Evolutionary conservation across 2,329 filamentous ascomycete species (phyloP).

Genomic region (Arachnomyces sp.): DNA sequence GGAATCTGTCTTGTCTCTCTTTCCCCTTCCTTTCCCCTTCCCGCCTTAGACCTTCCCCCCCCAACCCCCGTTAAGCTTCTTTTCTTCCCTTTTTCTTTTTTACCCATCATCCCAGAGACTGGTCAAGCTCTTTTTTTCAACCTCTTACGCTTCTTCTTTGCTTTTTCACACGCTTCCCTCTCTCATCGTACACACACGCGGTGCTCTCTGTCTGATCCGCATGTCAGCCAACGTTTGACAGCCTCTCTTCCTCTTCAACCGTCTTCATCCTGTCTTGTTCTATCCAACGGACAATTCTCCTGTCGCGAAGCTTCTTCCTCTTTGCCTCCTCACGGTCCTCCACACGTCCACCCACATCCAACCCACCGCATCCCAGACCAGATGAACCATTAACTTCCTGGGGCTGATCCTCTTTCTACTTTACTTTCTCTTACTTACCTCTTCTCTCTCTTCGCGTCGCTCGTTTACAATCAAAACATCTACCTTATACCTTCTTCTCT

Average conservation of each 20-base stretch:
- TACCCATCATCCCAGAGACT: background rate
- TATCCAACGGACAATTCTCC: too few relatives aligned
- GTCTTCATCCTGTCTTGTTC: too few relatives aligned
- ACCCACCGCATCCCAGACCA: conserved; percentile 1
- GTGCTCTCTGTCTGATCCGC: too few relatives aligned
- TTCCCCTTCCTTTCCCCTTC: background rate
- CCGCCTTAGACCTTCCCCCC: background rate
- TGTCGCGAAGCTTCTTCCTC: too few relatives aligned
- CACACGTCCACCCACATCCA: conserved; percentile 9
- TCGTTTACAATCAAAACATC: background rate
- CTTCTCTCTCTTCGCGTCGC: background rate
- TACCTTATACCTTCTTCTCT: too few relatives aligned
- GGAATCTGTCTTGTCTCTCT: background rate
- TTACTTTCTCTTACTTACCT: background rate
- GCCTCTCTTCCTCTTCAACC: conserved; percentile 3
- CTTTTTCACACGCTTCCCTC: too few relatives aligned
- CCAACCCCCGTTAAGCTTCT: background rate
- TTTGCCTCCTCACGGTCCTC: too few relatives aligned
- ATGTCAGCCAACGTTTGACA: conserved; percentile 1
- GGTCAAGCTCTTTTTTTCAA: conserved; percentile 1
- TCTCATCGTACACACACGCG: too few relatives aligned
- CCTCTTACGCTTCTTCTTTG: conserved; percentile 1
- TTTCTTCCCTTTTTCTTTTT: conserved; percentile 1
- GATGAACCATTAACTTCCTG: background rate
- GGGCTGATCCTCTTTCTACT: background rate